Base-by-base conservation (phyloP, 2,329 filamentous ascomycete genomes). In the Aspergillus cejpii region DNA sequence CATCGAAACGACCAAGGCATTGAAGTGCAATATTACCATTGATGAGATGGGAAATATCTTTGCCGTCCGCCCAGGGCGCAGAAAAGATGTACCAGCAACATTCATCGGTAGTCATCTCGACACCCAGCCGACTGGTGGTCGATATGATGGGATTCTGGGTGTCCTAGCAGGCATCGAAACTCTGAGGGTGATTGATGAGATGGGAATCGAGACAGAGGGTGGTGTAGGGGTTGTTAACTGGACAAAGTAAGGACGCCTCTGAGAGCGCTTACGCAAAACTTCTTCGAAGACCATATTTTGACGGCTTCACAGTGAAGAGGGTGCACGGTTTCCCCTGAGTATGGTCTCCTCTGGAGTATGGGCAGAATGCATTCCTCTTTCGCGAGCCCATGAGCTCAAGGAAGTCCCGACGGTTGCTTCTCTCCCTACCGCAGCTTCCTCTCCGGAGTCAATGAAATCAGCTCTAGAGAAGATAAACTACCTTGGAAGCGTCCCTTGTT, bases 41-140 rank as follows among this genome's bases (percentile, higher is more conserved):
- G 87, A 92, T 60, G 72, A 78, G 20, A 89, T 91, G 79, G 86
- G 86, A 15, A 92, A 91, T 54, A 85, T 84, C 49, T 92, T 91
- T 60, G 84, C 85, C 1, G 73, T 87, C 3, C 76, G 83, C 2
- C 77, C 80, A 2, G 85, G 86, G 1, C 68, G 76, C 44, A 66
- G 68, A 41, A 69, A 73, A 14, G 72, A 77, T 20, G 77, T 77
- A 2, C 73, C 79, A 6, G 76, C 84, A 1, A 85, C 82, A 1
- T 86, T 80, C 50, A 83, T 80, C 21, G 85, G 85, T 1, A 84
- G 80, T 5, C 85, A 89, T 61, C 61, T 84, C 2, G 81, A 84
- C 55, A 83, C 80, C 0, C 80, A 83, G 51, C 79, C 79, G 1
- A 66, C 63, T 68, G 63, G 63, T 45, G 63, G 64, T n/a, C 55